Conservation (phyloP, 2,329 filamentous ascomycete genomes). For the Graphilbum ipis-grandicollis region DNA sequence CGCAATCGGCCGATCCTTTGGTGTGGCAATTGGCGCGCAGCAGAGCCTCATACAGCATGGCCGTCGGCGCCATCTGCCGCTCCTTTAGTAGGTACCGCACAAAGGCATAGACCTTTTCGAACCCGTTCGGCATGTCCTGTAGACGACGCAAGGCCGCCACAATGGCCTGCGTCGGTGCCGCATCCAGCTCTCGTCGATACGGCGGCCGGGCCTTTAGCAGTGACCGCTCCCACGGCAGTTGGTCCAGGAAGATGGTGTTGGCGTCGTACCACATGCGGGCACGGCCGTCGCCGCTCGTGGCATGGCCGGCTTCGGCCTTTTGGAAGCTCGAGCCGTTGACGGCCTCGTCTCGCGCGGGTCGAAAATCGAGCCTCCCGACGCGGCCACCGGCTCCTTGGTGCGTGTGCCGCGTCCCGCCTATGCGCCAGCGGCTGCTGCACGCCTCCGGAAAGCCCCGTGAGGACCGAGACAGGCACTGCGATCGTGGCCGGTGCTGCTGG, state of each 20-base stretch:
- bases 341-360: neutral
- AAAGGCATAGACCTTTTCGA: slow-evolving; percentile 21
- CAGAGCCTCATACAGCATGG: slow-evolving; percentile 54
- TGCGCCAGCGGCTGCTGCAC: neutral
- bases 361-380: slow-evolving; percentile 3
- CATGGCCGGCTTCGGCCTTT: too few relatives aligned
- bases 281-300: too few relatives aligned
- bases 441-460: neutral
- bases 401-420: neutral
- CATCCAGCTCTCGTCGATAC: slow-evolving; percentile 4
- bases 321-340: too few relatives aligned
- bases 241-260: neutral
- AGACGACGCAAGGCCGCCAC: slow-evolving; percentile 24
- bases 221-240: slow-evolving; percentile 1
- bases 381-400: slow-evolving; percentile 2
- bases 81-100: slow-evolving; percentile 40
- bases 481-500: neutral
- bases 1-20: slow-evolving; percentile 47
- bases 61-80: slow-evolving; percentile 35
- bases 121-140: slow-evolving; percentile 18
- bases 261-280: too few relatives aligned
- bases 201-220: slow-evolving; percentile 6
- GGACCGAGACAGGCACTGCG: neutral
- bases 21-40: slow-evolving; percentile 54
- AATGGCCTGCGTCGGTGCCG: slow-evolving; percentile 6